These are phyloP conservation scores for Exophiala sideris DNA, from an alignment of 2,329 filamentous ascomycete genomes.

Conservation along the genomic window DNA sequence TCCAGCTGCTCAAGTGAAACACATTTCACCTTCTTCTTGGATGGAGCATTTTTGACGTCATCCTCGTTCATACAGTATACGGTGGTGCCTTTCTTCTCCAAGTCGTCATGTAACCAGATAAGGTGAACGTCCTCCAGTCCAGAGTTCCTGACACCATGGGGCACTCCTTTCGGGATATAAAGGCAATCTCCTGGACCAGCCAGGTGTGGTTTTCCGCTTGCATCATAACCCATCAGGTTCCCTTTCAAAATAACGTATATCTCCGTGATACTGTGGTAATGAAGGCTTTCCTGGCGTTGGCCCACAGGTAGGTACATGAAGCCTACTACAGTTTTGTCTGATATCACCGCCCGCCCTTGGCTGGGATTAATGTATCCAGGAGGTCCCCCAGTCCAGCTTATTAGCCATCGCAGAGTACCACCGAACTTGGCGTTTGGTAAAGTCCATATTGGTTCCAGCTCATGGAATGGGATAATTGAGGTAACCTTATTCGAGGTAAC, in stretches of 20 bases:
- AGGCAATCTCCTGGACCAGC: background rate
- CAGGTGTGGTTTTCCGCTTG: background rate
- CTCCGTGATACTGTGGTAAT: slow-evolving; percentile 4
- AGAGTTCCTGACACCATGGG: background rate
- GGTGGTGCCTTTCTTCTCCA: slow-evolving; percentile 1
- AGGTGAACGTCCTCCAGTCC: background rate
- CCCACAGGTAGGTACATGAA: background rate
- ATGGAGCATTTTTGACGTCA: background rate
- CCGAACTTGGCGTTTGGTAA: too few relatives aligned
- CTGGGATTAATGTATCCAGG: background rate
- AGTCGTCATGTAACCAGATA: background rate
- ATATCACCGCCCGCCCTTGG: background rate
- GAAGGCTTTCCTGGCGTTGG: background rate
- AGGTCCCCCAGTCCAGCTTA: background rate
- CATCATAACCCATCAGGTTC: background rate
- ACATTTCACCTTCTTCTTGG: background rate
- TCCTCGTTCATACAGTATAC: background rate
- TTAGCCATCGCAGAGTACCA: slow-evolving; percentile 3
- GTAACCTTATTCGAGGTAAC: too few relatives aligned
- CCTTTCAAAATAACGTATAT: slow-evolving; percentile 1
- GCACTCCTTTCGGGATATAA: slow-evolving; percentile 1
- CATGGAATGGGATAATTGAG: too few relatives aligned
- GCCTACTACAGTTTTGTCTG: background rate
- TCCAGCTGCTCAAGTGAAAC: background rate
- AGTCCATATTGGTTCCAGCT: too few relatives aligned